Evolutionary conservation across 148 eudicot genomes (phyloP).

Genomic region (Arctostaphylos glauca): DNA sequence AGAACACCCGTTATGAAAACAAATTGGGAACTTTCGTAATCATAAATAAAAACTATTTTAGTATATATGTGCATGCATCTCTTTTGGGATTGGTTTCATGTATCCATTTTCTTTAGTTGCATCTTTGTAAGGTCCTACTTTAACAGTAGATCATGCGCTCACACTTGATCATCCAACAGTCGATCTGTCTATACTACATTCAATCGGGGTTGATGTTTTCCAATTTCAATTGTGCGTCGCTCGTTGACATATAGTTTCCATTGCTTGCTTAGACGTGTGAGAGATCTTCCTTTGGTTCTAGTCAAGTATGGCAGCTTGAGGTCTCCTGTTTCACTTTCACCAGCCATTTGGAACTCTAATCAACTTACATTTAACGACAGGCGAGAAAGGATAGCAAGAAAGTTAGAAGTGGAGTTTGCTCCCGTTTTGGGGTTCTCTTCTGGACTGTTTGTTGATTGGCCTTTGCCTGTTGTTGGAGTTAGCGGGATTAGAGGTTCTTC

Average conservation of each 20-base stretch:
- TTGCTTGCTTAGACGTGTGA: neutral
- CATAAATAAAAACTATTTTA: neutral
- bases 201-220: neutral
- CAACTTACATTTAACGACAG: neutral
- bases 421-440: neutral
- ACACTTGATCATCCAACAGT: too few relatives aligned
- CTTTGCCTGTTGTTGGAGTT: too few relatives aligned
- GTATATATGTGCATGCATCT: neutral
- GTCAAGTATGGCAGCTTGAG: neutral
- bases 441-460: too few relatives aligned
- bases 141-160: too few relatives aligned
- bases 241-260: neutral
- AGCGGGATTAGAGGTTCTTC: too few relatives aligned
- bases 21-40: neutral
- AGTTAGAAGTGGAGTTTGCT: neutral
- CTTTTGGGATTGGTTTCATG: too few relatives aligned
- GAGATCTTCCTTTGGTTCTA: neutral
- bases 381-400: neutral
- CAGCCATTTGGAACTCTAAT: neutral
- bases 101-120: too few relatives aligned
- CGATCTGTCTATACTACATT: too few relatives aligned
- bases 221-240: neutral
- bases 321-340: neutral
- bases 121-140: too few relatives aligned
- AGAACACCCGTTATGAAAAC: neutral